A percentile compares a stretch with the other conserved stretches of the same genome.
phyloP scores from a whole-genome alignment of 768 basidiomycete species.

The Fistulinella prunicolor region DNA sequence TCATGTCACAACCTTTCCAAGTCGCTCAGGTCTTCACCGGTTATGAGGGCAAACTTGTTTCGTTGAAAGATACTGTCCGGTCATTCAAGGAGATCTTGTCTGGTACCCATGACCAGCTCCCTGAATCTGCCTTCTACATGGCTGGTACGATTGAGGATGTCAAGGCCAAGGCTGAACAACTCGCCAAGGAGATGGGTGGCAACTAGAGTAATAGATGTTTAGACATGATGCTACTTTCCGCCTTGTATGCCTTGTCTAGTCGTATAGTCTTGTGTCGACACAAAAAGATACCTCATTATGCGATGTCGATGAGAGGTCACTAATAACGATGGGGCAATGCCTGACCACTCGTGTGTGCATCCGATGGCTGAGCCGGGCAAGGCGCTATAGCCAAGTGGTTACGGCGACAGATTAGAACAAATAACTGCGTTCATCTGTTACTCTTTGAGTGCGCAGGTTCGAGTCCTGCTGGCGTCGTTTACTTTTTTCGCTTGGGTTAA shows the following conservation, averaged over 20 bases:
- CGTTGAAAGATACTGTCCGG: conserved; percentile 92
- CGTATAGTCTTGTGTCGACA: conserved; percentile 13
- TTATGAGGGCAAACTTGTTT: conserved; percentile 95
- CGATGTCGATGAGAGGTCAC: no score
- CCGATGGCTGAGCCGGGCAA: no score
- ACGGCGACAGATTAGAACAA: conserved; percentile 71
- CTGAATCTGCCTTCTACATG: conserved; percentile 99
- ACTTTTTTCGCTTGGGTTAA: neutral
- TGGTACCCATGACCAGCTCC: conserved; percentile 82
- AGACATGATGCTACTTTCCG: conserved; percentile 11
- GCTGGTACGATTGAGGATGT: conserved; percentile 95
- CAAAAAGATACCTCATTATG: conserved; percentile 12
- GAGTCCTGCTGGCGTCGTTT: conserved; percentile 61
- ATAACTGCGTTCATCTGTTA: conserved; percentile 48
- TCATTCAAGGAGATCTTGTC: conserved; percentile 98
- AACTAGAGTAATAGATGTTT: conserved; percentile 28
- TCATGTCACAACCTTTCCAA: conserved; percentile 99
- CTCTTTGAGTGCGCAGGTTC: conserved; percentile 70
- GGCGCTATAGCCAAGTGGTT: conserved; percentile 81
- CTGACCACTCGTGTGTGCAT: no score
- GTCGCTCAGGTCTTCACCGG: conserved; percentile 99
- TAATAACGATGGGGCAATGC: no score
- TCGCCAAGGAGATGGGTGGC: conserved; percentile 87
- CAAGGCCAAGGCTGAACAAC: conserved; percentile 95
- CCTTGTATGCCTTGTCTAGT: conserved; percentile 2